Evolutionary conservation across 345 rosid genomes (phyloP).

Genomic region (Odontarrhena argentea): DNA sequence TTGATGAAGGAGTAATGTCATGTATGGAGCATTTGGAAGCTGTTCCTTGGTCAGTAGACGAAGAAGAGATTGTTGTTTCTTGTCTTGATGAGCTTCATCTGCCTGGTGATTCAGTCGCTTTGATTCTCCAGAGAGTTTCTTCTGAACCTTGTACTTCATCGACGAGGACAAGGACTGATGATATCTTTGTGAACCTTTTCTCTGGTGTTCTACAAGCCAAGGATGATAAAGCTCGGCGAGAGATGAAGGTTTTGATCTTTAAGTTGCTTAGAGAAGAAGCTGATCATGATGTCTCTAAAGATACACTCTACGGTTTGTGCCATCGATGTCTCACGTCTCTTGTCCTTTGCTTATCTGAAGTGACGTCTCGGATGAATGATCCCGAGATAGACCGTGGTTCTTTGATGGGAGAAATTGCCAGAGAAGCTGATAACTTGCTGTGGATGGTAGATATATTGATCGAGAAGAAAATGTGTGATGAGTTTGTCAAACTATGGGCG

Average conservation of each 20-base stretch:
- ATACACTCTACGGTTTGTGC: constrained; percentile 71
- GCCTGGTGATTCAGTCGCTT: constrained; percentile 48
- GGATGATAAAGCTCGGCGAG: constrained; percentile 89
- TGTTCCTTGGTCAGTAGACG: constrained; percentile 85
- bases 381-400: constrained; percentile 59
- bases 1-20: constrained; percentile 66
- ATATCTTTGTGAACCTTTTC: constrained; percentile 63
- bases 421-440: constrained; percentile 87
- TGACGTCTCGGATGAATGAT: constrained; percentile 52
- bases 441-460: constrained; percentile 89
- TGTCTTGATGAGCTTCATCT: constrained; percentile 73
- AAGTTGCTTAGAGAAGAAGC: constrained; percentile 70
- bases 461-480: constrained; percentile 64
- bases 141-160: constrained; percentile 57
- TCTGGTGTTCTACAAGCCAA: constrained; percentile 77
- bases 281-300: constrained; percentile 63
- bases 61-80: constrained; percentile 68
- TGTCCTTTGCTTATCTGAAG: constrained; percentile 79
- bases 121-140: constrained; percentile 79
- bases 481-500: constrained; percentile 82
- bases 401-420: constrained; percentile 78
- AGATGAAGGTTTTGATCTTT: constrained; percentile 75
- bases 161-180: constrained; percentile 49
- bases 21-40: constrained; percentile 92
- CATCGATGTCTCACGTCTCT: constrained; percentile 79